Percentiles rank a stretch among this genome's conserved stretches.
Evolutionary conservation across 1,139 yeast genomes (phyloP).

Genomic region (Cylindricascospora bacillispora): DNA sequence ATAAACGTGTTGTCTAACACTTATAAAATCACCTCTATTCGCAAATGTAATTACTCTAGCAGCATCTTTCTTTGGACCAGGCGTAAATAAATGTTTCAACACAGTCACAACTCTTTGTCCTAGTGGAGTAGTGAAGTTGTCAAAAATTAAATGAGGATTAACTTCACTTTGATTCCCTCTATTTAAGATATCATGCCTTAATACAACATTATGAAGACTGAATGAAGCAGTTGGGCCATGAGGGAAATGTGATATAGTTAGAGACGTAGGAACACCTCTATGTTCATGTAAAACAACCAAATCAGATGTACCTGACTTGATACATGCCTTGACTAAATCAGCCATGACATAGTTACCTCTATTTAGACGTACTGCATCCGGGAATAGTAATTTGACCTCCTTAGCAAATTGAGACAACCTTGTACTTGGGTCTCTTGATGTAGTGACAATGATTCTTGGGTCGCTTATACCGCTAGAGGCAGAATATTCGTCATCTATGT

Average conservation of each 20-base stretch:
- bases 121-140: constrained; percentile 70
- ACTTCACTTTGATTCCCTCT: constrained; percentile 84
- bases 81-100: constrained; percentile 84
- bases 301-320: constrained; percentile 66
- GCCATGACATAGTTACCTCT: constrained; percentile 89
- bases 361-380: constrained; percentile 77
- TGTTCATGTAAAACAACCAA: constrained; percentile 84
- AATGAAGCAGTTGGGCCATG: constrained; percentile 96
- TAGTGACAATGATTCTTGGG: constrained; percentile 87
- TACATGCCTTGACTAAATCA: constrained; percentile 73
- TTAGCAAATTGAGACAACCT: constrained; percentile 82
- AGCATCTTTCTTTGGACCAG: constrained; percentile 86
- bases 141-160: constrained; percentile 88
- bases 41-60: constrained; percentile 85
- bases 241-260: constrained; percentile 90
- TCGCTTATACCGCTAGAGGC: constrained; percentile 80
- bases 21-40: constrained; percentile 80
- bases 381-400: constrained; percentile 80
- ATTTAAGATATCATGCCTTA: constrained; percentile 83
- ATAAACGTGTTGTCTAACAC: constrained; percentile 90
- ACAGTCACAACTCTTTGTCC: constrained; percentile 77
- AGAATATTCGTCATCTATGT: constrained; percentile 81
- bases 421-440: constrained; percentile 84
- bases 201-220: constrained; percentile 85
- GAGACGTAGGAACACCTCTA: constrained; percentile 93